These are phyloP conservation scores for Solanum arcanum DNA, from an alignment of 257 asterid genomes.

Conservation along the genomic window DNA sequence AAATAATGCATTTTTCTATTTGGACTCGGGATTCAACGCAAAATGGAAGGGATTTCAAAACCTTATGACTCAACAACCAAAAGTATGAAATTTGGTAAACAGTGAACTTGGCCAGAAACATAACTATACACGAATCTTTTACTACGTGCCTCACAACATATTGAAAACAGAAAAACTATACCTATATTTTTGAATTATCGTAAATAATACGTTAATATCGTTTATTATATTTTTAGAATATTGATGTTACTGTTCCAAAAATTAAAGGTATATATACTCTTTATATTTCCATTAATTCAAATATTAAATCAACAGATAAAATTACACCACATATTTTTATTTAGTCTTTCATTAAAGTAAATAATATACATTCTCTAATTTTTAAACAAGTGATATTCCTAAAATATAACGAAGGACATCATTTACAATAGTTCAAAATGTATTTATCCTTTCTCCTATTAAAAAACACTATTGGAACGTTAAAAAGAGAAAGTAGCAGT, in stretches of 20 bases:
- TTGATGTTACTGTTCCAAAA: accelerated
- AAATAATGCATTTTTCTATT: not conserved
- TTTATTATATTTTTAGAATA: too few species aligned
- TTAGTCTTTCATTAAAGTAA: accelerated
- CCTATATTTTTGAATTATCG: accelerated
- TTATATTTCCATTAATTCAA: accelerated
- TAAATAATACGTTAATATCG: too few species aligned
- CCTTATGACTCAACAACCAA: not conserved
- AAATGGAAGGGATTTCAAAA: not conserved
- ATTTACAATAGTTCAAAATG: too few species aligned
- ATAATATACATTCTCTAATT: too few species aligned
- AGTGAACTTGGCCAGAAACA: not conserved
- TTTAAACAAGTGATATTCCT: too few species aligned
- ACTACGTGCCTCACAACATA: not conserved
- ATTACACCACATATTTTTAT: too few species aligned
- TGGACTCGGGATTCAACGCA: not conserved
- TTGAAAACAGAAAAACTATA: too few species aligned
- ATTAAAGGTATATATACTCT: too few species aligned
- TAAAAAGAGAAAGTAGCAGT: not conserved
- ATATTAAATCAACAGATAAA: too few species aligned
- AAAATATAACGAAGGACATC: too few species aligned
- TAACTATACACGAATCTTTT: not conserved
- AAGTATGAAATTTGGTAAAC: not conserved
- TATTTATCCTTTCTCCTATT: too few species aligned
- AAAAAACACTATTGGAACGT: not conserved